Base-by-base conservation (phyloP, 331 rosid species). In the Malus hybrid region DNA sequence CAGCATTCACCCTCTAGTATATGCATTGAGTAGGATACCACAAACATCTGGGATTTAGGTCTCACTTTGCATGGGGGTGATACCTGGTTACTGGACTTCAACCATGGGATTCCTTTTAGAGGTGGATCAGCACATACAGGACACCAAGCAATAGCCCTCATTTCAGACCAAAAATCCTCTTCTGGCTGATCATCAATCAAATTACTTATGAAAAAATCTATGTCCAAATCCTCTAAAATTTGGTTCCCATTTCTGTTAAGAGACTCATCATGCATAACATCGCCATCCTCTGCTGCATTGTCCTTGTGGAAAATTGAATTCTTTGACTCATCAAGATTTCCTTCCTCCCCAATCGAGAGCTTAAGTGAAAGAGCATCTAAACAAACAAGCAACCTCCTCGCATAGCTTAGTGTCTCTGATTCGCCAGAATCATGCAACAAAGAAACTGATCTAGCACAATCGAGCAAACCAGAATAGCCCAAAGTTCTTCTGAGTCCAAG, bases 81-180 rank as follows among this genome's bases (percentile, higher is more conserved):
- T 64, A 90, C 89, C 78, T 81, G 85, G 67, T 77, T 74, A 80
- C 77, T 44, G 66, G 91, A 86, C 67, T 87, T 86, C 84, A 92
- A 81, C 99, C 97, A 92, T 13, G 99, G 99, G 84, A 94, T 86
- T 84, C 93, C 95, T 78, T 68, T 66, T 24, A 92, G 22, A 78
- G 89, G 91, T 72, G 99, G 85, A 82, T 90, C 91, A 53, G 79
- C 84, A 78, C 85, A 84, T 79, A 94, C 84, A 19, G 96, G 96
- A 82, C 99, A 94, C 99, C 99, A 94, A 81, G 93, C 84, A 74
- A 92, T 88, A 65, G 80, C 77, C 80, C 86, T 90, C 82, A 94
- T 81, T 86, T 94, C 86, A 77, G 96, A 88, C 99, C 99, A 94
- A 85, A 92, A 94, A 50, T 87, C 91, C 80, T 90, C 99, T 78